A percentile compares a stretch with the other conserved stretches of the same genome.
Conservation (phyloP, 2,329 filamentous ascomycete genomes). For the Arachnomyces sp. region DNA sequence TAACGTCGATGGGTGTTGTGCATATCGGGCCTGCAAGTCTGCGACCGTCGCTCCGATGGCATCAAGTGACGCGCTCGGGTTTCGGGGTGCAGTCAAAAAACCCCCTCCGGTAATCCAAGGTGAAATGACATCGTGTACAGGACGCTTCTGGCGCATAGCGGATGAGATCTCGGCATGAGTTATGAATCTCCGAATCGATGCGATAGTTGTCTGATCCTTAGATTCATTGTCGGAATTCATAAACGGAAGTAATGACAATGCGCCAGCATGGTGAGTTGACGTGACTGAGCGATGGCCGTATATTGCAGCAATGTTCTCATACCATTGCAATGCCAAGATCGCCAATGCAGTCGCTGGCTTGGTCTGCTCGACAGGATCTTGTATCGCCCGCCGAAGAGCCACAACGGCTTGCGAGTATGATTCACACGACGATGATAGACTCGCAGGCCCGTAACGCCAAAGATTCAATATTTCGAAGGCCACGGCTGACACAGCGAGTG, state of each 20-base stretch:
- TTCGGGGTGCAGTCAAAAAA: slow-evolving; percentile 6
- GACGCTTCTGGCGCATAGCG: slow-evolving; percentile 14
- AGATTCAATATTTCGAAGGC: too few species aligned
- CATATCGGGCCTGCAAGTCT: slow-evolving; percentile 12
- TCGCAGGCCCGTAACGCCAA: too few species aligned
- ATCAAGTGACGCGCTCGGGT: slow-evolving; percentile 6
- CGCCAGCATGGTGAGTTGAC: slow-evolving; percentile 9
- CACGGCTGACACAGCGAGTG: too few species aligned
- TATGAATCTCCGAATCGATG: slow-evolving; percentile 13
- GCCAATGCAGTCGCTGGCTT: slow-evolving; percentile 9
- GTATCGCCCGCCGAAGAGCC: too few species aligned
- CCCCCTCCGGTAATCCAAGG: slow-evolving; percentile 9
- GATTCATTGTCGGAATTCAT: slow-evolving; percentile 6
- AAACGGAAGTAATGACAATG: slow-evolving; percentile 13
- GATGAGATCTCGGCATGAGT: slow-evolving; percentile 14
- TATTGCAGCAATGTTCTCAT: slow-evolving; percentile 14
- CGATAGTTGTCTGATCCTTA: slow-evolving; percentile 5
- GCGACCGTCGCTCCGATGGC: slow-evolving; percentile 11
- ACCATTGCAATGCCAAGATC: slow-evolving; percentile 13
- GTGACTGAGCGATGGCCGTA: slow-evolving; percentile 11
- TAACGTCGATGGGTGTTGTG: slow-evolving; percentile 1
- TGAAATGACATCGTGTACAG: slow-evolving; percentile 6
- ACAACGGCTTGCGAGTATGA: too few species aligned
- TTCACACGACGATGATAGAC: too few species aligned
- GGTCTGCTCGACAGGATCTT: too few species aligned